A percentile compares a stretch with the other conserved stretches of the same genome.
Evolutionary conservation across 495 filamentous ascomycete species (phyloP).

Genomic region (Hypoxylon intermedium): DNA sequence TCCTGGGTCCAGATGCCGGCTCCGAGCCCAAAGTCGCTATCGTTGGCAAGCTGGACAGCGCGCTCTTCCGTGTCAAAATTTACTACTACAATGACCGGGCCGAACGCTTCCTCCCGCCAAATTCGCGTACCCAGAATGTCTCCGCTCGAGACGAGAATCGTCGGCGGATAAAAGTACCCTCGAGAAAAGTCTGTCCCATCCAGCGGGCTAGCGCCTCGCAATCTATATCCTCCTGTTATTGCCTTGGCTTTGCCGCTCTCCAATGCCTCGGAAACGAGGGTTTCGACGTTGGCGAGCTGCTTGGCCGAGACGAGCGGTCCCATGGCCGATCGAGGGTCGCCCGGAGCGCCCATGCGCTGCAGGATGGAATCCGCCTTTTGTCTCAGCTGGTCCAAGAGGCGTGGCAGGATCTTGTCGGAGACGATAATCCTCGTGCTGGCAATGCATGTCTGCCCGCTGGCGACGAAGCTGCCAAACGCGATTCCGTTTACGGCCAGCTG

Average conservation of each 20-base stretch:
- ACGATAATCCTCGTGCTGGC: constrained; percentile 66
- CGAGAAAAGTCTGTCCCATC: constrained; percentile 49
- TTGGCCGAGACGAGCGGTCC: constrained; percentile 49
- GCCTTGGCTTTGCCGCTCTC: constrained; percentile 41
- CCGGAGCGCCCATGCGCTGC: constrained; percentile 58
- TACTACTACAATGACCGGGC: constrained; percentile 58
- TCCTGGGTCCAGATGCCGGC: constrained; percentile 67
- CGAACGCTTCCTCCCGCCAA: constrained; percentile 59
- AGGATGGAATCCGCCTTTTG: constrained; percentile 50
- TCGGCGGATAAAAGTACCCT: constrained; percentile 67
- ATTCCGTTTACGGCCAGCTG: constrained; percentile 63
- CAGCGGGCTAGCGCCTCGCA: constrained; percentile 38
- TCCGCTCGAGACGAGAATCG: constrained; percentile 52
- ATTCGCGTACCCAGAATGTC: constrained; percentile 36
- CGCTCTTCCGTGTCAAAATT: constrained; percentile 57
- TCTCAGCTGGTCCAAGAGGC: constrained; percentile 46
- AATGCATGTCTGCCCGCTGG: constrained; percentile 68
- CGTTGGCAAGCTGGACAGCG: constrained; percentile 55
- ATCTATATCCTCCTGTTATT: constrained; percentile 47
- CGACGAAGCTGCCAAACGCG: constrained; percentile 64
- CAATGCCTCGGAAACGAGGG: constrained; percentile 47
- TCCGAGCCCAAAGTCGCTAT: constrained; percentile 59
- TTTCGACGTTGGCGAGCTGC: constrained; percentile 48
- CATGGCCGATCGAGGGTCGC: constrained; percentile 54
- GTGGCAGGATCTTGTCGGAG: constrained; percentile 53